phyloP scores from a whole-genome alignment of 768 basidiomycete species.

The Termitomyces sp. region DNA sequence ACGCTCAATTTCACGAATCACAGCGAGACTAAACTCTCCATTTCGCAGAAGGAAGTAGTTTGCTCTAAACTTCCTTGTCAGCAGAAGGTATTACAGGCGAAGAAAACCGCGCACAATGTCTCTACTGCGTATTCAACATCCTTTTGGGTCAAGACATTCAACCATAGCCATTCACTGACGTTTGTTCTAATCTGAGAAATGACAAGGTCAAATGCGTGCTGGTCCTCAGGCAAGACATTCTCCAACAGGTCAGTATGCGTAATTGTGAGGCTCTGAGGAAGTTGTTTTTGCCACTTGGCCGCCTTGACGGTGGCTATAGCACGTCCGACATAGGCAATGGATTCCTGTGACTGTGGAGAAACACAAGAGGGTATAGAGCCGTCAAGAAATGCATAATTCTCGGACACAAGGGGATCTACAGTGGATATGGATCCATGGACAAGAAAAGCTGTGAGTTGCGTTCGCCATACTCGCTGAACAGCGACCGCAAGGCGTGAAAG shows the following conservation, averaged over 20 bases:
- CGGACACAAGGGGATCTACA: slow-evolving; percentile 61
- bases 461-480: slow-evolving; percentile 79
- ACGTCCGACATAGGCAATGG: slow-evolving; percentile 82
- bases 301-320: slow-evolving; percentile 81
- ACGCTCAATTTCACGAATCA: slow-evolving; percentile 84
- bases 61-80: slow-evolving; percentile 42
- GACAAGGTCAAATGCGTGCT: slow-evolving; percentile 68
- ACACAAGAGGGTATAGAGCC: slow-evolving; percentile 74
- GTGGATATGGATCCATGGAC: slow-evolving; percentile 71
- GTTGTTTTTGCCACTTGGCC: slow-evolving; percentile 73
- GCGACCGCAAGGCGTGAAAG: slow-evolving; percentile 64
- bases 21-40: slow-evolving; percentile 78
- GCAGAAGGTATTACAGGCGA: slow-evolving; percentile 1
- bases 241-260: slow-evolving; percentile 64
- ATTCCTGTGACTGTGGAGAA: slow-evolving; percentile 65
- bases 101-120: slow-evolving; percentile 55
- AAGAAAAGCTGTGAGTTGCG: slow-evolving; percentile 76
- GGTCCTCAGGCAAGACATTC: slow-evolving; percentile 66
- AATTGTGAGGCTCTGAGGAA: slow-evolving; percentile 60
- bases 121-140: slow-evolving; percentile 84
- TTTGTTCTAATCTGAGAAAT: slow-evolving; percentile 72
- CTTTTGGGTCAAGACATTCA: slow-evolving; percentile 76
- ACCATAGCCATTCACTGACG: slow-evolving; percentile 93
- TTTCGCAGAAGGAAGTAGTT: slow-evolving; percentile 87
- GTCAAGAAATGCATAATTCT: slow-evolving; percentile 51